Evolutionary conservation across 345 rosid genomes (phyloP).

Genomic region (Turritis glabra): DNA sequence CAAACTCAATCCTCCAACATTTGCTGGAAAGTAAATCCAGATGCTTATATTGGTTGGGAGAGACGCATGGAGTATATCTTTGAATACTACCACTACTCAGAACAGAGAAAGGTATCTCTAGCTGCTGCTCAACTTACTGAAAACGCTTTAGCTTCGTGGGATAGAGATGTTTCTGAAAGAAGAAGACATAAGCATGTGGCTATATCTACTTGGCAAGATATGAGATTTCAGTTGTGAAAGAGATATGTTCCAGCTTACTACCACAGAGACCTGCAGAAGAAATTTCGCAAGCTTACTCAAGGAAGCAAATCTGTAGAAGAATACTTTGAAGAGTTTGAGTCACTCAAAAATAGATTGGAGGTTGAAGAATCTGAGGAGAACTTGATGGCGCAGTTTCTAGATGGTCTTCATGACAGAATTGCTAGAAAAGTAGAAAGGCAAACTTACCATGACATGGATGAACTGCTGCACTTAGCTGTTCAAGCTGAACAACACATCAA

Average conservation of each 20-base stretch:
- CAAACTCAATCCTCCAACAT: neutral
- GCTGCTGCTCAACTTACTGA: neutral
- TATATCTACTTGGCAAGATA: neutral
- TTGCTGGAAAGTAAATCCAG: neutral
- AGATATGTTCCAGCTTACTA: neutral
- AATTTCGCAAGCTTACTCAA: neutral
- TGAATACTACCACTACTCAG: neutral
- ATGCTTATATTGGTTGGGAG: neutral
- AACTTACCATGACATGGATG: neutral
- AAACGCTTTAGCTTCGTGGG: neutral
- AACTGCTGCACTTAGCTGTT: neutral
- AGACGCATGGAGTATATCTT: neutral
- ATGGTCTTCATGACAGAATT: neutral
- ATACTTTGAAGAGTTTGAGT: neutral
- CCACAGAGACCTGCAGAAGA: neutral
- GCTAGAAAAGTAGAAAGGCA: neutral
- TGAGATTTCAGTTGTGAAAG: neutral
- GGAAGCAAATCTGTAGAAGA: neutral
- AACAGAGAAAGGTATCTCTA: neutral
- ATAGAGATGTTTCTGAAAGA: neutral
- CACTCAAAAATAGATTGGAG: neutral
- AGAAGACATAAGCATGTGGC: neutral
- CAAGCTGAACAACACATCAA: neutral
- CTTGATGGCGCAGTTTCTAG: neutral
- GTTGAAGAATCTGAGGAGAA: neutral